These are phyloP conservation scores for Clathrospora elynae DNA, from an alignment of 2,329 filamentous ascomycete species.

Conservation along the genomic window DNA sequence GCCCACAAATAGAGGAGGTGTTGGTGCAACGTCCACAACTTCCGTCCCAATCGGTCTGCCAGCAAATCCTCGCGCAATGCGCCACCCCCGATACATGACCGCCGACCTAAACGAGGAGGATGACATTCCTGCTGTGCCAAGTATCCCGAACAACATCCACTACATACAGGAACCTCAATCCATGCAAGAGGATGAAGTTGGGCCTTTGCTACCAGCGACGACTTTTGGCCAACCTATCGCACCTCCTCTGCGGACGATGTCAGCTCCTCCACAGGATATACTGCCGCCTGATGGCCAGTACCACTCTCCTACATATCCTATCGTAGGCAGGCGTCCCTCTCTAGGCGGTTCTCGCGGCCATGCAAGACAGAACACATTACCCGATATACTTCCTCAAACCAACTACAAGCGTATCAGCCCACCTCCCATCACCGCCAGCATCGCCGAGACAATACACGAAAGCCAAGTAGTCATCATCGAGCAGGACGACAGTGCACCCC, in stretches of 20 bases:
- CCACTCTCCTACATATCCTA: slow-evolving; percentile 34
- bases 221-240: slow-evolving; percentile 52
- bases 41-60: slow-evolving; percentile 75
- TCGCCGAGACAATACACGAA: slow-evolving; percentile 59
- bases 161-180: slow-evolving; percentile 27
- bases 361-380: slow-evolving; percentile 52
- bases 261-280: slow-evolving; percentile 55
- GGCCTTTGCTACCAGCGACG: slow-evolving; percentile 54
- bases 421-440: slow-evolving; percentile 55
- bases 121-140: slow-evolving; percentile 59
- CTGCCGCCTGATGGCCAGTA: slow-evolving; percentile 27
- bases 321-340: slow-evolving; percentile 46
- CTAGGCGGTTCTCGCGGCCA: slow-evolving; percentile 45
- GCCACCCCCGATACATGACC: slow-evolving; percentile 72
- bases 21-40: slow-evolving; percentile 53
- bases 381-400: slow-evolving; percentile 40
- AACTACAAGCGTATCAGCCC: slow-evolving; percentile 49
- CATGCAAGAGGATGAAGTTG: slow-evolving; percentile 51
- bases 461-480: slow-evolving; percentile 53
- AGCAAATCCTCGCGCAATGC: slow-evolving; percentile 89
- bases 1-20: slow-evolving; percentile 39
- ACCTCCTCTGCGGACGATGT: slow-evolving; percentile 52
- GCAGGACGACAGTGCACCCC: slow-evolving; percentile 50
- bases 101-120: slow-evolving; percentile 58
- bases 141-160: slow-evolving; percentile 58